Base-by-base conservation (phyloP, 2,329 filamentous ascomycete genomes). In the Aspergillus alliaceus region DNA sequence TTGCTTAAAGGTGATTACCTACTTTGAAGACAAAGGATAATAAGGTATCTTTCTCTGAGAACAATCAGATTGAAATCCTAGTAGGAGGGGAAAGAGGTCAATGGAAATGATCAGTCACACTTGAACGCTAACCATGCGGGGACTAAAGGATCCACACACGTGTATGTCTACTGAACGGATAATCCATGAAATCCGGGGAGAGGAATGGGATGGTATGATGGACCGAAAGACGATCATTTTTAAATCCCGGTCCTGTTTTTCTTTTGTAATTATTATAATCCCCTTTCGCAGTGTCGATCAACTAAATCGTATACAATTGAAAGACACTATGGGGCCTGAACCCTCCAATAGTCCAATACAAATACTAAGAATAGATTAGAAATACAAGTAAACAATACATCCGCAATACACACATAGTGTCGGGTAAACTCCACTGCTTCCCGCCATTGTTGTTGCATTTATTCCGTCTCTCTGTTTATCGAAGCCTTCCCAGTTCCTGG, bases 381-480 rank as follows among this genome's bases (percentile, higher is more conserved):
- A 29, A 47, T 31, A 29, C 44, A 48, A 48, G 44, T 48, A 48
- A 48, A 22, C 27, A 48, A 48, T 48, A 48, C 44, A 48, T 48
- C n/a, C 5, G 29, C 18, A 27, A 32, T 48, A 48, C 44, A 47
- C n/a, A n/a, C n/a, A n/a, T n/a, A n/a, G n/a, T n/a, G n/a, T n/a
- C n/a, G n/a, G n/a, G n/a, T n/a, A n/a, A n/a, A n/a, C n/a, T n/a
- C n/a, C n/a, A n/a, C n/a, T n/a, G n/a, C n/a, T n/a, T n/a, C n/a
- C n/a, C n/a, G n/a, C n/a, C n/a, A n/a, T n/a, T n/a, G n/a, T n/a
- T n/a, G n/a, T n/a, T n/a, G 27, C 44, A 32, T 22, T 48, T 22
- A 48, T 48, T 47, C 24, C 25, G 15, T n/a, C n/a, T 47, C 27
- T 46, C 44, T 47, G 44, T 47, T 31, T 47, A 9, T 47, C 4